These are phyloP conservation scores for Rickenella mellea DNA, from an alignment of 768 basidiomycete genomes.

Conservation along the genomic window DNA sequence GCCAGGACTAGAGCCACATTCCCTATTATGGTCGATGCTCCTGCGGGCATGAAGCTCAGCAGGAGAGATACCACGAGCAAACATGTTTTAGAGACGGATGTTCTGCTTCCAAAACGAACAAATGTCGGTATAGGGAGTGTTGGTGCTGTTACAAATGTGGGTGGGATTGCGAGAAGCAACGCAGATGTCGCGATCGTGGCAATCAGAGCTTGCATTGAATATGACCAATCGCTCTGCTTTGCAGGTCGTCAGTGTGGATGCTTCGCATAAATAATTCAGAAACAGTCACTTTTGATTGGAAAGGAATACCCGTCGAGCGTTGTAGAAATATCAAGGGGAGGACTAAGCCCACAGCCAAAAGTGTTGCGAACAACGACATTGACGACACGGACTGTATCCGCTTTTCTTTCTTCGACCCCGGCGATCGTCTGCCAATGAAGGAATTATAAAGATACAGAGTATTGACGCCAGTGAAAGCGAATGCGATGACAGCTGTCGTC, in stretches of 20 bases:
- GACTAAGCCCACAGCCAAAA: not conserved
- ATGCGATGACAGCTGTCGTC: slow-evolving; percentile 45
- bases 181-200: slow-evolving; percentile 38
- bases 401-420: not conserved
- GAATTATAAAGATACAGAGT: slow-evolving; percentile 61
- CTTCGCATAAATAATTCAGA: too few relatives aligned
- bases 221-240: too few relatives aligned
- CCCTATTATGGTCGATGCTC: slow-evolving; percentile 30
- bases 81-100: slow-evolving; percentile 38
- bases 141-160: slow-evolving; percentile 47
- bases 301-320: not conserved
- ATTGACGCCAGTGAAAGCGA: slow-evolving; percentile 55
- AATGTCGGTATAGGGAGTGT: slow-evolving; percentile 37
- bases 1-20: slow-evolving; percentile 41
- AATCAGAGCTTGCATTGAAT: slow-evolving; percentile 23
- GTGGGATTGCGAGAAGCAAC: slow-evolving; percentile 51
- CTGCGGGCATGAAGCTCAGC: slow-evolving; percentile 36
- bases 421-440: slow-evolving; percentile 28
- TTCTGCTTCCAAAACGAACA: slow-evolving; percentile 27
- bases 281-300: too few relatives aligned
- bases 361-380: not conserved
- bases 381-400: not conserved
- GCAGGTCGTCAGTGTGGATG: too few relatives aligned
- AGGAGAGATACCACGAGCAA: slow-evolving; percentile 30
- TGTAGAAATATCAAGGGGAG: slow-evolving; percentile 2